phyloP scores from a whole-genome alignment of 2,329 filamentous ascomycete genomes.

The Graphilbum ipis-grandicollis region DNA sequence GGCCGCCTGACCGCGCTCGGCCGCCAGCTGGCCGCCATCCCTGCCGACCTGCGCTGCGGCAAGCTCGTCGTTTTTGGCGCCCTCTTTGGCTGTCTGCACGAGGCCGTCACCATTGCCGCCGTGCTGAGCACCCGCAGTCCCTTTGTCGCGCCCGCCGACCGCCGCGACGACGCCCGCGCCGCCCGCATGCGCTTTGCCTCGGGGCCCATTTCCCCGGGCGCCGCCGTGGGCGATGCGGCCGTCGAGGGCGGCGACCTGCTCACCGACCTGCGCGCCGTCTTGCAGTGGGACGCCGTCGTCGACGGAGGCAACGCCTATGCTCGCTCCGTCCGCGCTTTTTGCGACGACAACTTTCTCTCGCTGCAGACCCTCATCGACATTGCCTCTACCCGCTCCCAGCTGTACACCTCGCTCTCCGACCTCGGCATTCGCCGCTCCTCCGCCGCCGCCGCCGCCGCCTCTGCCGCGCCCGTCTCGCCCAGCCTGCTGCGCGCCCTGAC shows the following conservation, averaged over 20 bases:
- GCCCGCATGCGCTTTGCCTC: slow-evolving; percentile 55
- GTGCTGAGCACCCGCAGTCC: slow-evolving; percentile 66
- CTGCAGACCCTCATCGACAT: slow-evolving; percentile 78
- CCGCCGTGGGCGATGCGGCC: slow-evolving; percentile 27
- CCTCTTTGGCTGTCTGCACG: slow-evolving; percentile 81
- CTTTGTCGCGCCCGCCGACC: slow-evolving; percentile 66
- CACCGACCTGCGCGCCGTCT: slow-evolving; percentile 70
- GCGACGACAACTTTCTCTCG: slow-evolving; percentile 70
- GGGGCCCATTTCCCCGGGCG: slow-evolving; percentile 22
- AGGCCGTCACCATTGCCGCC: slow-evolving; percentile 74
- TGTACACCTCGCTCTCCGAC: slow-evolving; percentile 70
- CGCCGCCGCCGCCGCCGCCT: no score
- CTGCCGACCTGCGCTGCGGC: slow-evolving; percentile 77
- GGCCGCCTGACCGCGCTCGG: slow-evolving; percentile 63
- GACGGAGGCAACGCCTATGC: slow-evolving; percentile 32
- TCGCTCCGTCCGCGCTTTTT: slow-evolving; percentile 56
- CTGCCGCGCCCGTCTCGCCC: slow-evolving; percentile 14
- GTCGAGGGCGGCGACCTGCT: slow-evolving; percentile 71
- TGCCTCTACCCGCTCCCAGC: slow-evolving; percentile 68
- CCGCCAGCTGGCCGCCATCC: slow-evolving; percentile 85
- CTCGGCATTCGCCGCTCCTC: slow-evolving; percentile 69
- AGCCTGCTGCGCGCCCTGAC: slow-evolving; percentile 50
- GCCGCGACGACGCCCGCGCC: slow-evolving; percentile 63
- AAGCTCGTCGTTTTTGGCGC: slow-evolving; percentile 93
- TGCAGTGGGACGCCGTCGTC: slow-evolving; percentile 59